Evolutionary conservation across 1,284 basidiomycete genomes (phyloP).

Genomic region (Tilletiaria anomala): DNA sequence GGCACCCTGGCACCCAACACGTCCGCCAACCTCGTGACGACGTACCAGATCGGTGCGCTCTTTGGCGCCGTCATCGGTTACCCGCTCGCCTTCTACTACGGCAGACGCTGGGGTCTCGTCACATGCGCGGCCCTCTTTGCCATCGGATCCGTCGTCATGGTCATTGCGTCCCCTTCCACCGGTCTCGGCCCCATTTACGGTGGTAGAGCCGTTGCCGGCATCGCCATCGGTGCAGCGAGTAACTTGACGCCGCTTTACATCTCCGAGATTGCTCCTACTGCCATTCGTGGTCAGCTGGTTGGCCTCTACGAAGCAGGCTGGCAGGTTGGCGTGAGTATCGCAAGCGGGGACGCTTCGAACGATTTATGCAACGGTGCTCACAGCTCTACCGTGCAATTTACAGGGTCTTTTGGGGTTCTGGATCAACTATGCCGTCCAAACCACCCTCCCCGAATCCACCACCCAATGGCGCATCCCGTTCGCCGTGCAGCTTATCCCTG

Average conservation of each 20-base stretch:
- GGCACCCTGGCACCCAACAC: conserved; percentile 20
- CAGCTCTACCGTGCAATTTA: conserved; percentile 44
- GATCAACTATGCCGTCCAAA: too few relatives aligned
- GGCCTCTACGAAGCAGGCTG: conserved; percentile 43
- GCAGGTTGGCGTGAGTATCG: conserved; percentile 42
- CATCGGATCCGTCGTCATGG: conserved; percentile 28
- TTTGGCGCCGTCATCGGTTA: conserved; percentile 19
- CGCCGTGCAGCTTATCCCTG: conserved; percentile 47
- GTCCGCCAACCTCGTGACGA: conserved; percentile 14
- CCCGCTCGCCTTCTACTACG: conserved; percentile 11
- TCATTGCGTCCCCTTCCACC: conserved; percentile 9
- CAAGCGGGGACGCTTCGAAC: too few relatives aligned
- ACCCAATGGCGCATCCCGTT: conserved; percentile 46
- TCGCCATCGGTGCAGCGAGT: conserved; percentile 41
- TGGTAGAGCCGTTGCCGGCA: conserved; percentile 40
- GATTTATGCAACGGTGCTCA: too few relatives aligned
- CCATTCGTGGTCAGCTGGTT: conserved; percentile 46
- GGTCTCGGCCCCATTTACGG: too few relatives aligned
- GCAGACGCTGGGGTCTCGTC: conserved; percentile 18
- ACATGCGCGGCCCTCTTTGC: conserved; percentile 19
- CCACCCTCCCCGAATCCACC: conserved; percentile 32
- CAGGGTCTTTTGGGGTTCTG: conserved; percentile 43
- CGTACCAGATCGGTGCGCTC: conserved; percentile 43
- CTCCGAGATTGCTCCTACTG: conserved; percentile 39
- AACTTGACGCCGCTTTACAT: conserved; percentile 39